Conservation (phyloP, 2,329 filamentous ascomycete species). For the Colletotrichum salicis region DNA sequence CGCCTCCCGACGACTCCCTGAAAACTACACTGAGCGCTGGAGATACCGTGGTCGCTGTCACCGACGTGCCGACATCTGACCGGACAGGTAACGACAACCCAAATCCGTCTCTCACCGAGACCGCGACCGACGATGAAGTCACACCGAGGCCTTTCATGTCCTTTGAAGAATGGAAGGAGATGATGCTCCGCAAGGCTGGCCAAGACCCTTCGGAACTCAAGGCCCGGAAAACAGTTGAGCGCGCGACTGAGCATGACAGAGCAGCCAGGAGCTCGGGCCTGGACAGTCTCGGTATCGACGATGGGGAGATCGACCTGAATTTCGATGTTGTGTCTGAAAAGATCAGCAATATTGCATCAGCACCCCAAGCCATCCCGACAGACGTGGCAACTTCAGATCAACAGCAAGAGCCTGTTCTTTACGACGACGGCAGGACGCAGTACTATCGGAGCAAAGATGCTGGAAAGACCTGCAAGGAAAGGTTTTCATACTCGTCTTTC, state of each 20-base stretch:
- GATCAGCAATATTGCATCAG: constrained; percentile 42
- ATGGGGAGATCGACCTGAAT: constrained; percentile 79
- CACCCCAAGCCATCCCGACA: constrained; percentile 16
- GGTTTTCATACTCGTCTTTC: constrained; percentile 97
- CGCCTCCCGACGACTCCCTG: background rate
- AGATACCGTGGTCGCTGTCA: constrained; percentile 27
- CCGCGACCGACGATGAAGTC: constrained; percentile 28
- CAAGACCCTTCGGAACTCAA: constrained; percentile 71
- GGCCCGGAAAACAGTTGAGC: constrained; percentile 67
- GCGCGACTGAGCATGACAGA: constrained; percentile 60
- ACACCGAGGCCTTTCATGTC: constrained; percentile 78
- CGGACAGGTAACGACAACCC: background rate
- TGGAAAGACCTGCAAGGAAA: constrained; percentile 96
- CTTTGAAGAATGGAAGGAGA: constrained; percentile 98
- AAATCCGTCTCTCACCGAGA: background rate
- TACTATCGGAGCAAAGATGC: constrained; percentile 86
- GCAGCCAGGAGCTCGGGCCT: constrained; percentile 70
- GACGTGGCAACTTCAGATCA: constrained; percentile 35
- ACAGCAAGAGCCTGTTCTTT: constrained; percentile 53
- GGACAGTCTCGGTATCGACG: constrained; percentile 80
- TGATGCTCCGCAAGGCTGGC: constrained; percentile 86
- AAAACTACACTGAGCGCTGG: background rate
- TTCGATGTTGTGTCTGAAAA: constrained; percentile 62
- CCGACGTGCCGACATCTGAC: constrained; percentile 19
- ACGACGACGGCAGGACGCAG: constrained; percentile 61